Percentiles rank a stretch among this genome's conserved stretches.
These are phyloP conservation scores for Pseudogymnoascus sp. DNA, from an alignment of 2,329 filamentous ascomycete species.

Conservation along the genomic window DNA sequence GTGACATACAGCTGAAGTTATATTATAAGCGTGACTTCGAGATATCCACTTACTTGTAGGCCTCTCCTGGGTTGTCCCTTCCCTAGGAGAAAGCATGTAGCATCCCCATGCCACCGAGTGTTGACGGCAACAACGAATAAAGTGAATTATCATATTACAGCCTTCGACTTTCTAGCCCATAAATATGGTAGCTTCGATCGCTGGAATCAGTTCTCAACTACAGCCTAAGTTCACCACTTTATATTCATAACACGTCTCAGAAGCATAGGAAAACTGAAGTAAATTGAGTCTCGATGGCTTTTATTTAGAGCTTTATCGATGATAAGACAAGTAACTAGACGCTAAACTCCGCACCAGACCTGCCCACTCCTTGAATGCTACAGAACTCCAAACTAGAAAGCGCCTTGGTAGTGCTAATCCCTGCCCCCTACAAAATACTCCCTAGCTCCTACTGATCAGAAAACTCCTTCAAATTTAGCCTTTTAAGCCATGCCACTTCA, in stretches of 20 bases:
- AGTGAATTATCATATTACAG: background rate
- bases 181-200: background rate
- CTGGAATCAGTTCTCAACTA: background rate
- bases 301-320: background rate
- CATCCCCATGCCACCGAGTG: no score
- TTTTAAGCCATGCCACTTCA: background rate
- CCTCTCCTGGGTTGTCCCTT: background rate
- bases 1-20: background rate
- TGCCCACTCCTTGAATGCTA: background rate
- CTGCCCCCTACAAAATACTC: background rate
- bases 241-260: background rate
- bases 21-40: background rate
- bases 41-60: background rate
- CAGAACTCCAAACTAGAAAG: background rate
- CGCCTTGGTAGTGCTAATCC: background rate
- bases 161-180: background rate
- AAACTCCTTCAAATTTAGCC: constrained; percentile 1
- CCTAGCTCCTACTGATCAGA: background rate
- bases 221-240: background rate
- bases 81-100: background rate
- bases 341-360: background rate
- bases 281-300: background rate
- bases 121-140: no score
- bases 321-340: background rate
- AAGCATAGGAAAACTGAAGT: background rate